Percentiles rank a stretch among this genome's conserved stretches.
phyloP scores from a whole-genome alignment of 1,284 basidiomycete species.

The Marasmius tenuissimus region DNA sequence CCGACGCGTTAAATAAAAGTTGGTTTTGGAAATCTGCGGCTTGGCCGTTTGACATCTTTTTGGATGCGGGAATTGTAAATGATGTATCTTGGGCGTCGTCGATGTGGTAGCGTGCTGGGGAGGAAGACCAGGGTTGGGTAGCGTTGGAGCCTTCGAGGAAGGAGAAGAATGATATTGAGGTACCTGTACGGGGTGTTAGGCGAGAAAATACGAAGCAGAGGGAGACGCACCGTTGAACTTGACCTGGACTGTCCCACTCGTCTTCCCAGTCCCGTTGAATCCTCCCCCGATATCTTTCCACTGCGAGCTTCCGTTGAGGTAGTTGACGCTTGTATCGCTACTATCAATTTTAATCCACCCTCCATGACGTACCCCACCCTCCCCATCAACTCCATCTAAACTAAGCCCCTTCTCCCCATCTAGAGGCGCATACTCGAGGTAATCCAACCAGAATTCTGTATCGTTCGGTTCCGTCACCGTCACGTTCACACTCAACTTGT shows the following conservation, averaged over 20 bases:
- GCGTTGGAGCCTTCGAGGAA: not conserved
- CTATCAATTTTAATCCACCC: not conserved
- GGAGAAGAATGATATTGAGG: conserved; percentile 14
- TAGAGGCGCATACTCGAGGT: conserved; percentile 25
- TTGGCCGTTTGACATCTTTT: not conserved
- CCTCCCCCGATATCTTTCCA: not conserved
- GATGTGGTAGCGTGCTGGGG: conserved; percentile 25
- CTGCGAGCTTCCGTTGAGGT: not conserved
- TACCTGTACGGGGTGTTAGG: conserved; percentile 17
- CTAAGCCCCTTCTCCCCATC: conserved; percentile 3
- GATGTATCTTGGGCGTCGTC: conserved; percentile 18
- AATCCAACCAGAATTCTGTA: conserved; percentile 30
- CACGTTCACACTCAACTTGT: conserved; percentile 25
- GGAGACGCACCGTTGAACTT: conserved; percentile 26
- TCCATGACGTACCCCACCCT: conserved; percentile 21
- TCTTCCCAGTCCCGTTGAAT: not conserved
- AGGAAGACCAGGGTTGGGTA: not conserved
- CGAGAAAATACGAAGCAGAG: too few species aligned
- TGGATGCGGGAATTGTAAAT: conserved; percentile 20
- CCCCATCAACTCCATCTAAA: conserved; percentile 6
- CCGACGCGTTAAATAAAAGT: conserved; percentile 23
- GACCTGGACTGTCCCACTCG: conserved; percentile 7
- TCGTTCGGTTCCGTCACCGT: conserved; percentile 14
- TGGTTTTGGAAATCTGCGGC: conserved; percentile 17
- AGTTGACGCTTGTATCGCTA: conserved; percentile 22